Conservation (phyloP, 768 basidiomycete species). For the Lactifluus hygrophoroides region DNA sequence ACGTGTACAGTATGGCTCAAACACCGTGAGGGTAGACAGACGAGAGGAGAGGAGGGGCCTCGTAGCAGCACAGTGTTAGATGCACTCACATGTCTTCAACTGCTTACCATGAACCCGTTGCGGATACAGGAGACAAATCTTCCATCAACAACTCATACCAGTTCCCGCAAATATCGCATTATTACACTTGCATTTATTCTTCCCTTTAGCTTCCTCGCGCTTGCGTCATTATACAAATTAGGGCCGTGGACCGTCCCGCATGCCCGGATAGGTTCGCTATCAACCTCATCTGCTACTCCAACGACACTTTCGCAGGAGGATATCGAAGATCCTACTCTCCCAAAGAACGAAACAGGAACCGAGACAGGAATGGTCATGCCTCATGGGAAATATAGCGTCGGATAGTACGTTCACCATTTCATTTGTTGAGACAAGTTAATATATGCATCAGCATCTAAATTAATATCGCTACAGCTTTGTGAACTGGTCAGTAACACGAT, state of each 20-base stretch:
- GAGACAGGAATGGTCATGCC: constrained; percentile 28
- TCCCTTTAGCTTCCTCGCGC: constrained; percentile 1
- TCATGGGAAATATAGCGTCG: constrained; percentile 58
- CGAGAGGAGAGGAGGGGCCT: no score
- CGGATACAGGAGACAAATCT: constrained; percentile 2
- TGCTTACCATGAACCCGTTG: constrained; percentile 6
- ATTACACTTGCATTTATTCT: constrained; percentile 3
- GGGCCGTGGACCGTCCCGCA: constrained; percentile 15
- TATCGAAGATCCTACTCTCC: neutral
- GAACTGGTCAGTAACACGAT: constrained; percentile 47
- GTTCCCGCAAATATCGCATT: constrained; percentile 4
- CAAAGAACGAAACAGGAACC: constrained; percentile 12
- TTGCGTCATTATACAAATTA: constrained; percentile 14
- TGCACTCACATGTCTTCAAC: constrained; percentile 5
- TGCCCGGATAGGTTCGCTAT: neutral
- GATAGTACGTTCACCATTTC: constrained; percentile 50
- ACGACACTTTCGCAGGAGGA: neutral
- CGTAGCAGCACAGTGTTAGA: neutral
- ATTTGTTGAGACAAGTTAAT: constrained; percentile 4
- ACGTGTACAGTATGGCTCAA: no score
- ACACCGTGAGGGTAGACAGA: no score
- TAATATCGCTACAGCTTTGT: constrained; percentile 45
- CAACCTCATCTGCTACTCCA: neutral
- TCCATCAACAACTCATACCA: neutral
- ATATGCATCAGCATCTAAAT: constrained; percentile 5